Evolutionary conservation across 306 rosid species (phyloP).

Genomic region (Lathyrus sativus): DNA sequence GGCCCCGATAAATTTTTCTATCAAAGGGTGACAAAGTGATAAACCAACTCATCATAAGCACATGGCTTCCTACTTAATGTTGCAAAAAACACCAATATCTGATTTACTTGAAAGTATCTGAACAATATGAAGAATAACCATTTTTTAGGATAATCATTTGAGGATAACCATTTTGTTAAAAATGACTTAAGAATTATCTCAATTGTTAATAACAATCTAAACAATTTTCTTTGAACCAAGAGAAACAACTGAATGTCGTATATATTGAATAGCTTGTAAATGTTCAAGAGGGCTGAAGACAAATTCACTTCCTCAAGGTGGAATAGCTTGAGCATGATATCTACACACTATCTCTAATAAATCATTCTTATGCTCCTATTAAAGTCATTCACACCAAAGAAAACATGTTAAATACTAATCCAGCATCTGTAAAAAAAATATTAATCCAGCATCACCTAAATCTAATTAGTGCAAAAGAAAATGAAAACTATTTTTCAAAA

Average conservation of each 20-base stretch:
- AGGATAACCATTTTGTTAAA: slow-evolving; percentile 17
- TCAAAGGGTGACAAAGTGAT: no score
- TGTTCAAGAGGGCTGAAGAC: slow-evolving; percentile 89
- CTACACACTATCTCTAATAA: slow-evolving; percentile 84
- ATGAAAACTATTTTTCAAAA: slow-evolving; percentile 46
- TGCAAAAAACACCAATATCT: no score
- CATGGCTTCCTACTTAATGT: no score
- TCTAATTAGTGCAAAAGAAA: slow-evolving; percentile 34
- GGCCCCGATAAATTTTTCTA: no score
- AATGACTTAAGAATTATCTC: slow-evolving; percentile 59
- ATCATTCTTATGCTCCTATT: slow-evolving; percentile 78
- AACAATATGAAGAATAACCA: no score
- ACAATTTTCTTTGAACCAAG: slow-evolving; percentile 61
- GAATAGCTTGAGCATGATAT: slow-evolving; percentile 74
- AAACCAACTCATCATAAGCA: no score
- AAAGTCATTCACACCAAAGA: slow-evolving; percentile 38
- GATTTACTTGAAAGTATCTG: no score
- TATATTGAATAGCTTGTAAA: slow-evolving; percentile 77
- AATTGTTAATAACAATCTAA: slow-evolving; percentile 44
- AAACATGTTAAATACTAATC: slow-evolving; percentile 37
- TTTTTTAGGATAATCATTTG: no score
- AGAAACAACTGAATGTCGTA: slow-evolving; percentile 60
- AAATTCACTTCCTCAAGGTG: slow-evolving; percentile 64
- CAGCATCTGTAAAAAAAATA: no score
- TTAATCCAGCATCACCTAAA: slow-evolving; percentile 38